Conservation (phyloP, 352 stramenopile genomes). For the Pythium sukuiense region DNA sequence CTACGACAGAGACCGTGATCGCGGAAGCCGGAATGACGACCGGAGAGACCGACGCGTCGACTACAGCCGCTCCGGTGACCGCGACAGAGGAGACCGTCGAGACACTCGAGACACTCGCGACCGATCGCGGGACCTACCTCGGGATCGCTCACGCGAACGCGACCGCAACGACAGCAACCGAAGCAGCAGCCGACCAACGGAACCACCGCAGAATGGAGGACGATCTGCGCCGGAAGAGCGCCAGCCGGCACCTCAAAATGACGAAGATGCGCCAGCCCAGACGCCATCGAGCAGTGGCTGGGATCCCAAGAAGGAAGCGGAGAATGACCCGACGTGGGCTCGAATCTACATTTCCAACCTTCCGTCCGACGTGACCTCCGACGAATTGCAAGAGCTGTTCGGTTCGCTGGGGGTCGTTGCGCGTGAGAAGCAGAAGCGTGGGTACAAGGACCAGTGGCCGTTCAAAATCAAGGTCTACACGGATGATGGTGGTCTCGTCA, state of each 20-base stretch:
- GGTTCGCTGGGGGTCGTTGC: constrained; percentile 80
- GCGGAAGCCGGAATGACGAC: constrained; percentile 14
- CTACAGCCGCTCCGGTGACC: constrained; percentile 25
- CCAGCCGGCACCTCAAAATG: constrained; percentile 7
- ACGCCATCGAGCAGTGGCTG: constrained; percentile 43
- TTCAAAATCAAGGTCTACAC: constrained; percentile 92
- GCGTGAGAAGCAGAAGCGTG: constrained; percentile 84
- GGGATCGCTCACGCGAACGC: constrained; percentile 39
- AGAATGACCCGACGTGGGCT: constrained; percentile 79
- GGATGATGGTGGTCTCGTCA: constrained; percentile 63
- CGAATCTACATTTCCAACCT: constrained; percentile 89
- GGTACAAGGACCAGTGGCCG: constrained; percentile 88
- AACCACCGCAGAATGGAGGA: constrained; percentile 24
- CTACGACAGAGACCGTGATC: constrained; percentile 23
- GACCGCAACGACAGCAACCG: constrained; percentile 26
- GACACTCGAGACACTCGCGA: constrained; percentile 15
- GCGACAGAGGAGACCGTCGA: constrained; percentile 20
- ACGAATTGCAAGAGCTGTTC: constrained; percentile 87
- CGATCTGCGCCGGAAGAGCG: constrained; percentile 18
- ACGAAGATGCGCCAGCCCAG: constrained; percentile 10
- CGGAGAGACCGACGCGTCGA: constrained; percentile 22
- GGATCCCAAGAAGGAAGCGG: constrained; percentile 73
- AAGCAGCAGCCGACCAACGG: background rate
- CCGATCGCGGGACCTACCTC: constrained; percentile 22
- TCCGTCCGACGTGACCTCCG: constrained; percentile 65